Evolutionary conservation across 352 stramenopile genomes (phyloP).

Genomic region (Pythium vanterpoolii): DNA sequence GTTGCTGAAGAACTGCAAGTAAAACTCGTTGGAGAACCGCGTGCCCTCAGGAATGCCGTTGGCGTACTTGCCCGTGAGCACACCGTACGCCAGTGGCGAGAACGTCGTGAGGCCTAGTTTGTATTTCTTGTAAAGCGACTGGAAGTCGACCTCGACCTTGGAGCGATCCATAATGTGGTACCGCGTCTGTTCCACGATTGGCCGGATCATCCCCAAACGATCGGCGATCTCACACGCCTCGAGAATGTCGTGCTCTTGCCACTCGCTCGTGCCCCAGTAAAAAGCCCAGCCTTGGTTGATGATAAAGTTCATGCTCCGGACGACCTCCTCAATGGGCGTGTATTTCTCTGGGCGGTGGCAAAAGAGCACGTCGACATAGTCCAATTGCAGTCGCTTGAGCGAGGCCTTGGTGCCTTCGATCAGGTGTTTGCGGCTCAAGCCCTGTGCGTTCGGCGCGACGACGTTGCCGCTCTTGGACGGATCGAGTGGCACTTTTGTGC

Average conservation of each 20-base stretch:
- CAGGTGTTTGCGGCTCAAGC: conserved; percentile 43
- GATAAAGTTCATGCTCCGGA: conserved; percentile 50
- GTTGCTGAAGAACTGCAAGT: conserved; percentile 15
- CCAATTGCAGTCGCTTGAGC: conserved; percentile 34
- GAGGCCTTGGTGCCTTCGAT: conserved; percentile 41
- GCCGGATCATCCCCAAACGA: conserved; percentile 29
- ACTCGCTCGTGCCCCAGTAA: conserved; percentile 56
- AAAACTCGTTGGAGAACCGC: conserved; percentile 23
- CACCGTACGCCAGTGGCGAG: conserved; percentile 39
- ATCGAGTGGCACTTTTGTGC: too few relatives aligned
- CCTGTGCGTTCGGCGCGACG: conserved; percentile 28
- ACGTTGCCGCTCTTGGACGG: conserved; percentile 17
- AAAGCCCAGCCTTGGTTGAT: conserved; percentile 41
- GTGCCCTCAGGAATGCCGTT: conserved; percentile 26
- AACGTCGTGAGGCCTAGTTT: conserved; percentile 47
- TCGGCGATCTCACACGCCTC: conserved; percentile 36
- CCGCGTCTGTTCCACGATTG: conserved; percentile 45
- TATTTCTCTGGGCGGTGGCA: conserved; percentile 31
- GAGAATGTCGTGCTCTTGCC: conserved; percentile 38
- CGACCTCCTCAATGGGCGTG: conserved; percentile 42
- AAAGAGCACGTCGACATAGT: conserved; percentile 48
- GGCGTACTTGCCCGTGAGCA: conserved; percentile 67
- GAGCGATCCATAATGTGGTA: conserved; percentile 35
- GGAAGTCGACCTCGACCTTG: conserved; percentile 39
- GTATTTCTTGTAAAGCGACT: conserved; percentile 40